These are phyloP conservation scores for Laguncularia racemosa DNA, from an alignment of 345 rosid genomes.

Conservation along the genomic window DNA sequence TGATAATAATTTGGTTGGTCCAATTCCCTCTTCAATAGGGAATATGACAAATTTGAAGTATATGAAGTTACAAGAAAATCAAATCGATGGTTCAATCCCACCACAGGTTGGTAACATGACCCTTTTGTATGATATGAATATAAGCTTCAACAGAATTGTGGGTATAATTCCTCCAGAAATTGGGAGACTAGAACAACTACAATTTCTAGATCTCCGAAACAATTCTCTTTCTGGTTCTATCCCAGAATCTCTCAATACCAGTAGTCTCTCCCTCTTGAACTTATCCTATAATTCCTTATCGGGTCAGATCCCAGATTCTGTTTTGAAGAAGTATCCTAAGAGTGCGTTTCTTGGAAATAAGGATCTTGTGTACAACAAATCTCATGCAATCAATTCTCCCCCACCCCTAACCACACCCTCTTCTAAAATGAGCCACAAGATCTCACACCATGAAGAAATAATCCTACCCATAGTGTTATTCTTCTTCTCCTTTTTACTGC, in stretches of 20 bases:
- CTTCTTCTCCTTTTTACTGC: neutral
- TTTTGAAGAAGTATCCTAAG: no score
- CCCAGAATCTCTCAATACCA: no score
- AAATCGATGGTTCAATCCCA: neutral
- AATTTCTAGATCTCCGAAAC: conserved; percentile 4
- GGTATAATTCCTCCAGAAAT: conserved; percentile 5
- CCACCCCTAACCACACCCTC: no score
- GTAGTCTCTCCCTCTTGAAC: no score
- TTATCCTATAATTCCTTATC: no score
- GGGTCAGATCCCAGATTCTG: no score
- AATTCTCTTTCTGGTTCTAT: neutral
- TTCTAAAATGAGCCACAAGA: no score
- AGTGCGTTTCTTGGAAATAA: no score
- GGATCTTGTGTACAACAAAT: no score
- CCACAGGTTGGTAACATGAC: conserved; percentile 5
- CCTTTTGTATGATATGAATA: neutral
- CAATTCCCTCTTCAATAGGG: neutral
- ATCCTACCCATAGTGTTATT: neutral
- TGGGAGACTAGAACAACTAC: fast-evolving
- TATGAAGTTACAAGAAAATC: neutral
- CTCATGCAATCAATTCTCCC: no score
- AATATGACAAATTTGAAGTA: neutral
- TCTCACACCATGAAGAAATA: no score
- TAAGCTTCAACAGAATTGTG: neutral
- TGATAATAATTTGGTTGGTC: neutral